Conservation (phyloP, 805 yeast genomes). For the Hanseniaspora occidentalis region DNA sequence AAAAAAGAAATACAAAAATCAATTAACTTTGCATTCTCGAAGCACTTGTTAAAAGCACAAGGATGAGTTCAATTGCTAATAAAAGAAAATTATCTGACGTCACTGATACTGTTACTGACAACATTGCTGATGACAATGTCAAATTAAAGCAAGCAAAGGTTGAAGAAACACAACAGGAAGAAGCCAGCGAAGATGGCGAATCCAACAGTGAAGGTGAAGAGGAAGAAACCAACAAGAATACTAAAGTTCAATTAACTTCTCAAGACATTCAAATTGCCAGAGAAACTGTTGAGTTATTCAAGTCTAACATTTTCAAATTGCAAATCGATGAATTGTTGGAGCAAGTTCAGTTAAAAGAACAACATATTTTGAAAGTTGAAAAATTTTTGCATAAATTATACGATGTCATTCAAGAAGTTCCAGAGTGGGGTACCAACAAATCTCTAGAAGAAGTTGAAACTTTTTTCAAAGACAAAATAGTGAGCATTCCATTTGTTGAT, state of each 20-base stretch:
- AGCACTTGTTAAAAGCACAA: too few species aligned
- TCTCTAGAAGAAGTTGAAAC: constrained; percentile 48
- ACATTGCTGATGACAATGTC: constrained; percentile 6
- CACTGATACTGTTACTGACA: not conserved
- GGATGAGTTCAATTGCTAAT: not conserved
- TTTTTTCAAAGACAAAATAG: constrained; percentile 36
- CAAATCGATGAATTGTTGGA: constrained; percentile 85
- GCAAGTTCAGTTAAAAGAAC: constrained; percentile 66
- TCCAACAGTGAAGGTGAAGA: constrained; percentile 9
- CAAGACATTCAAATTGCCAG: constrained; percentile 86
- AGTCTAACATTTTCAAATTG: constrained; percentile 87
- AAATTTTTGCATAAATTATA: constrained; percentile 64
- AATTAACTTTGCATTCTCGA: too few species aligned
- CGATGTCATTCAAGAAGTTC: constrained; percentile 52
- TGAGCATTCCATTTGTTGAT: constrained; percentile 76
- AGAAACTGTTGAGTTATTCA: constrained; percentile 88
- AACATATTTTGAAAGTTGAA: constrained; percentile 53
- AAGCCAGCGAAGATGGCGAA: constrained; percentile 2
- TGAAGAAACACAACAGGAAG: constrained; percentile 7
- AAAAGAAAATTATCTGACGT: not conserved
- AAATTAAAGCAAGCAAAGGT: constrained; percentile 1
- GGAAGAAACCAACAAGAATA: constrained; percentile 2
- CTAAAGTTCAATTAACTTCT: constrained; percentile 35
- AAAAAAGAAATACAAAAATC: not conserved
- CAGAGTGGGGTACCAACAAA: constrained; percentile 35